Base-by-base conservation (phyloP, 176 grass and related monocot genomes). In the Ananas comosus region DNA sequence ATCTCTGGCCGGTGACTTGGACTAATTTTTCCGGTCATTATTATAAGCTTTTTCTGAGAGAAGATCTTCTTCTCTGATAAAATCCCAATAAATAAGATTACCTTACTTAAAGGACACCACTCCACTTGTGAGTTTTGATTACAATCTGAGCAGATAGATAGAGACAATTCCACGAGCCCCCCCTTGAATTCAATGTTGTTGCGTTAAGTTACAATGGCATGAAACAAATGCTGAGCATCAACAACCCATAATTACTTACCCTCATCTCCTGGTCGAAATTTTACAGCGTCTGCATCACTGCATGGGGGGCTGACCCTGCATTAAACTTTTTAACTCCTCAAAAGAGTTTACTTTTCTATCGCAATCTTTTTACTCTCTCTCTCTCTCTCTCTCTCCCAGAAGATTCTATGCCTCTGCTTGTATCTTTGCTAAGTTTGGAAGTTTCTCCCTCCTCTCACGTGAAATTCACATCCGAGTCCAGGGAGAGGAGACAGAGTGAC, bases 381-480 rank as follows among this genome's bases (percentile, higher is more conserved):
- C 64, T 66, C 28, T 47, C 28, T 66, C 25, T 66, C 64, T 17
- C 64, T 66, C 28, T 17, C 64, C 28, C 65, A 1, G 65, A 17
- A n/a, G 29, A 49, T 67, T 67, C 29, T 48, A 49, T 67, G 13
- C 13, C 13, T 42, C 17, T 67, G 25, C 17, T 67, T 13, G 64
- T 33, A 66, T n/a, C 3, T 28, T 17, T 67, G 65, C 65, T 49
- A 11, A 9, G 9, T 67, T 18, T 67, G 12, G 65, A n/a, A 47
- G 12, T 49, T 49, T 42, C 33, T 42, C 33, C 33, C 65, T 49
- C n/a, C 13, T 67, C 65, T 67, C 65, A 67, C 33, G 65, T 64
- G 63, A 64, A 64, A 64, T 64, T 64, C 63, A 64, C 48, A 49
- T 67, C 24, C 65, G 48, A 6, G n/a, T 67, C 13, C 65, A n/a